Evolutionary conservation across 2,329 filamentous ascomycete species (phyloP).

Genomic region (Ceratocystis colombiana): DNA sequence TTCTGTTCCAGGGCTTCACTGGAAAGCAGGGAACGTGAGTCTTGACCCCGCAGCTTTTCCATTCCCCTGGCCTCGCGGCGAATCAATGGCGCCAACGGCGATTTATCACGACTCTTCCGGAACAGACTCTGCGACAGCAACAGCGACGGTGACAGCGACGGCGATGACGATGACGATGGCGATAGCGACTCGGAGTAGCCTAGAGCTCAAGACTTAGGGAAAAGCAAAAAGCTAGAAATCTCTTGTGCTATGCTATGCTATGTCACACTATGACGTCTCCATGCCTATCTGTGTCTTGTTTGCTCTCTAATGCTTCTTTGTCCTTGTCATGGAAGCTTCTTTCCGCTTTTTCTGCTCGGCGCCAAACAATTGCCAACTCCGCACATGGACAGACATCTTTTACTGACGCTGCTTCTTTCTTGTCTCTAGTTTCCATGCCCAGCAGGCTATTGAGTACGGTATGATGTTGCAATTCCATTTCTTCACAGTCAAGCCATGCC

Average conservation of each 20-base stretch:
- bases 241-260: background rate
- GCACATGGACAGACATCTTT: background rate
- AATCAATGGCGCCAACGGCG: no score
- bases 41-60: background rate
- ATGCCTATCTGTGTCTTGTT: background rate
- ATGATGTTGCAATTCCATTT: constrained; percentile 32
- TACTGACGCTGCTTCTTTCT: constrained; percentile 16
- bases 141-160: no score
- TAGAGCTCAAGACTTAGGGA: no score
- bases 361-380: background rate
- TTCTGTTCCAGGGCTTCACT: constrained; percentile 94
- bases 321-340: background rate
- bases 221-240: background rate
- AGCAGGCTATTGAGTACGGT: constrained; percentile 98
- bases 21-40: constrained; percentile 91
- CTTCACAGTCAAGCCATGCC: constrained; percentile 19
- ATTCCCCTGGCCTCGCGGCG: background rate
- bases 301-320: background rate
- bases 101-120: no score
- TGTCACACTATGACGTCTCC: background rate
- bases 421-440: constrained; percentile 73
- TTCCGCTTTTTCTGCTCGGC: background rate
- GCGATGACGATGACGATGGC: no score
- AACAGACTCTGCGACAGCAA: no score
- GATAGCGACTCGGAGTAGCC: background rate